These are phyloP conservation scores for Glycine soja DNA, from an alignment of 306 rosid genomes.

Conservation along the genomic window DNA sequence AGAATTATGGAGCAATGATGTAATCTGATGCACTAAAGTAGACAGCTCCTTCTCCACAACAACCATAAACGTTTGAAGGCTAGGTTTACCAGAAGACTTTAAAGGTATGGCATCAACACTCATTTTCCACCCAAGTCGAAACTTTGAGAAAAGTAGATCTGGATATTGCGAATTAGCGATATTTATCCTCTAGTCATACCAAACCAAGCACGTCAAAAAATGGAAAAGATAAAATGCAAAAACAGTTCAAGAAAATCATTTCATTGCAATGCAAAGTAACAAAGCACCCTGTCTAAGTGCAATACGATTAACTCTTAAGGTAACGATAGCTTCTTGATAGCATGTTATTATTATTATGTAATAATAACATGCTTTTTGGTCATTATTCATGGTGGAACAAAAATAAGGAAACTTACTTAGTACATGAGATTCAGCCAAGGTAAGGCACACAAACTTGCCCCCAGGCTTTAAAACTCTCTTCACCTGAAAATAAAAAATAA, in stretches of 20 bases:
- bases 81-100: slow-evolving; percentile 67
- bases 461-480: slow-evolving; percentile 81
- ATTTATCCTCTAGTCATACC: slow-evolving; percentile 30
- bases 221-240: slow-evolving; percentile 14
- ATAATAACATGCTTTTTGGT: neutral
- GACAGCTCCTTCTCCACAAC: slow-evolving; percentile 81
- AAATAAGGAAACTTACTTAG: slow-evolving; percentile 61
- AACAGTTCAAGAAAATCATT: slow-evolving; percentile 37
- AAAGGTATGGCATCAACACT: slow-evolving; percentile 75
- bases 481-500: slow-evolving; percentile 55
- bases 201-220: slow-evolving; percentile 25
- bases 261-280: slow-evolving; percentile 1
- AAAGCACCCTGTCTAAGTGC: slow-evolving; percentile 11
- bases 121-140: slow-evolving; percentile 93
- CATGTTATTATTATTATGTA: neutral
- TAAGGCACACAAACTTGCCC: slow-evolving; percentile 88
- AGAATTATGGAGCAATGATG: slow-evolving; percentile 57
- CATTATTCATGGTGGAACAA: neutral
- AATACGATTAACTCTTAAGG: slow-evolving; percentile 18
- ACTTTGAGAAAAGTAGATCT: slow-evolving; percentile 82
- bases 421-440: slow-evolving; percentile 90
- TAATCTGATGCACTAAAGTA: slow-evolving; percentile 64
- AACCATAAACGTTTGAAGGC: slow-evolving; percentile 82
- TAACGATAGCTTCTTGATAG: neutral
- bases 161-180: slow-evolving; percentile 42